Percentiles rank a stretch among this genome's conserved stretches.
phyloP scores from a whole-genome alignment of 176 grass and related monocot species.

The Aegilops tauschii region DNA sequence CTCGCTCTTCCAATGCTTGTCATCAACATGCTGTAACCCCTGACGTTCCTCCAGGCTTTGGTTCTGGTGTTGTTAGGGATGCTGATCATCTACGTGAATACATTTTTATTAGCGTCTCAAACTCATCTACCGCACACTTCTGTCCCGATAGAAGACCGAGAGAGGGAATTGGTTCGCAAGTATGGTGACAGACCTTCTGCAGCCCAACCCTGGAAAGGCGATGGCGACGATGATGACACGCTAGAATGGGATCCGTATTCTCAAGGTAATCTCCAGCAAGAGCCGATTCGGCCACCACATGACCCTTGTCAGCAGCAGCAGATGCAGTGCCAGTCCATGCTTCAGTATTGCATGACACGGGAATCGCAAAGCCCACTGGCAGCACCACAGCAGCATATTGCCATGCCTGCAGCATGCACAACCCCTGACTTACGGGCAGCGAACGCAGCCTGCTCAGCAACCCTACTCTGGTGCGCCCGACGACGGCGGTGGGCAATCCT shows the following conservation, averaged over 20 bases:
- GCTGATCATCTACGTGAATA: constrained; percentile 61
- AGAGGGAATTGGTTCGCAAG: constrained; percentile 49
- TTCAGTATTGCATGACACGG: not conserved
- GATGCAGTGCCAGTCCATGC: not conserved
- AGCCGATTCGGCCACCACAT: not conserved
- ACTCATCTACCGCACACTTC: not conserved
- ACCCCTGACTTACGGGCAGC: not conserved
- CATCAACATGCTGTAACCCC: constrained; percentile 26
- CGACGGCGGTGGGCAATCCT: not conserved
- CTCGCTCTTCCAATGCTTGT: not conserved
- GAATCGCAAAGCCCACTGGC: not conserved
- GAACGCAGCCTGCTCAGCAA: not conserved
- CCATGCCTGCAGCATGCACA: not conserved
- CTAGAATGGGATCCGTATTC: constrained; percentile 49
- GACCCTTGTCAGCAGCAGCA: not conserved
- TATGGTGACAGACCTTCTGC: constrained; percentile 37
- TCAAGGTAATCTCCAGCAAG: constrained; percentile 23
- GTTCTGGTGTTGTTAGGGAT: constrained; percentile 37
- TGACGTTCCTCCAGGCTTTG: constrained; percentile 49
- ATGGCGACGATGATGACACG: constrained; percentile 27
- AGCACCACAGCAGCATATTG: not conserved
- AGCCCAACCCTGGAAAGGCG: constrained; percentile 28
- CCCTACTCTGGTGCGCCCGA: not conserved
- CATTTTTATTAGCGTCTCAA: constrained; percentile 34
- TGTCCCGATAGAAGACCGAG: constrained; percentile 19